Base-by-base conservation (phyloP, 495 filamentous ascomycete genomes). In the Xylaria venustula region DNA sequence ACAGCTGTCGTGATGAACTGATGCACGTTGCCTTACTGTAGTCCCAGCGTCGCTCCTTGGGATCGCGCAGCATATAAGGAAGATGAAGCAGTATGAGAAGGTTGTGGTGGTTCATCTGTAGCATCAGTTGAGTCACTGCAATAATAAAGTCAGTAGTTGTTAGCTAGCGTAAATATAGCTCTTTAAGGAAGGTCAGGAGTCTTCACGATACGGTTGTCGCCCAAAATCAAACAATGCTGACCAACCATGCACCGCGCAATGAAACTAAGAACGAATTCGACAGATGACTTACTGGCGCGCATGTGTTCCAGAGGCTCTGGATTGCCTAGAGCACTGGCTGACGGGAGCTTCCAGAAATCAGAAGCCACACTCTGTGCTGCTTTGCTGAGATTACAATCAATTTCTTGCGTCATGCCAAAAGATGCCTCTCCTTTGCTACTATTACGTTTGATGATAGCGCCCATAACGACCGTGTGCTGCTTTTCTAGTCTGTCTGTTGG, bases 11-110 rank as follows among this genome's bases (percentile, higher is more conserved):
- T 19, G 75, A 76, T 2, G 76, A 67, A 9, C 69, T 67, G 17
- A 74, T 54, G 49, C 78, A 82, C 11, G 70, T 71, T 17, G 70
- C 68, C 61, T 77, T 81, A 71, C 75, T 83, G 61, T 83, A 81
- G 52, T 81, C 79, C 66, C 75, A 77, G 1, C 67, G 71, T 15
- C 66, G 64, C 55, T 79, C 79, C 25, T 73, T 73, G 0, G 77
- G 65, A 44, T 76, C 74, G 6, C 71, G 73, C 5, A 81, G 67
- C 74, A 80, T 77, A 58, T 75, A 81, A 3, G 79, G 79, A 14
- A 82, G 71, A 60, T 82, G 79, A 0, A 78, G 63, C 3, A 80
- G 68, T 44, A 75, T 72, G 40, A 74, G 65, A 4, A 80, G 68
- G 54, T 78, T 71, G 64, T 74, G 71, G 47, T 77, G 77, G 62